These are phyloP conservation scores for Peronospora farinosa DNA, from an alignment of 352 stramenopile genomes.

Conservation along the genomic window DNA sequence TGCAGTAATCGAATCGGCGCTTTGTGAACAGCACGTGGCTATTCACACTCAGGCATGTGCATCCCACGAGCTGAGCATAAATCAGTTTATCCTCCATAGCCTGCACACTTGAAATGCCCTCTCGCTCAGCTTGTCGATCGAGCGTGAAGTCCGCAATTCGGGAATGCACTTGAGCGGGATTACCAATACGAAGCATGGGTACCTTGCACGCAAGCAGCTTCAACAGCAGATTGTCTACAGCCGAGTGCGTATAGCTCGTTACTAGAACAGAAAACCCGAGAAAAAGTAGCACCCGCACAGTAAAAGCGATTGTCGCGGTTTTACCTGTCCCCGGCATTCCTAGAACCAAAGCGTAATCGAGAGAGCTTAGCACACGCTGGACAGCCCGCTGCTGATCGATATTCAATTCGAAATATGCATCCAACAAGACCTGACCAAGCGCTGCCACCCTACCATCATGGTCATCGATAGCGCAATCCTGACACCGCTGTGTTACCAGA, in stretches of 20 bases:
- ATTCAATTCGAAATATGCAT: constrained; percentile 61
- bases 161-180: constrained; percentile 60
- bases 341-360: constrained; percentile 93
- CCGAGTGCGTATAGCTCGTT: constrained; percentile 96
- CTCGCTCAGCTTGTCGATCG: constrained; percentile 31
- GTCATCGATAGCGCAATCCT: constrained; percentile 11
- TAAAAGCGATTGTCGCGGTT: constrained; percentile 93
- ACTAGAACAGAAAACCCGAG: constrained; percentile 92
- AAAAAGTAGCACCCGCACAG: constrained; percentile 88
- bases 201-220: constrained; percentile 83
- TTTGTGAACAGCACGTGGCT: constrained; percentile 71
- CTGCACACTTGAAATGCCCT: constrained; percentile 32
- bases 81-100: constrained; percentile 48
- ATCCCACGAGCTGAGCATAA: constrained; percentile 53
- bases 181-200: constrained; percentile 74
- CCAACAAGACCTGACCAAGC: constrained; percentile 28
- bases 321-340: constrained; percentile 96
- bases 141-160: constrained; percentile 52
- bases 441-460: constrained; percentile 11
- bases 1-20: constrained; percentile 95
- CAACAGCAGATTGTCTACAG: constrained; percentile 95
- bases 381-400: constrained; percentile 71
- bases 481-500: constrained; percentile 36
- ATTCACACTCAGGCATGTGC: constrained; percentile 72
- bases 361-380: constrained; percentile 71